Evolutionary conservation across 257 asterid species (phyloP), one percentile per base, ranked within the genome.

Genomic region (Leonotis leonurus): DNA sequence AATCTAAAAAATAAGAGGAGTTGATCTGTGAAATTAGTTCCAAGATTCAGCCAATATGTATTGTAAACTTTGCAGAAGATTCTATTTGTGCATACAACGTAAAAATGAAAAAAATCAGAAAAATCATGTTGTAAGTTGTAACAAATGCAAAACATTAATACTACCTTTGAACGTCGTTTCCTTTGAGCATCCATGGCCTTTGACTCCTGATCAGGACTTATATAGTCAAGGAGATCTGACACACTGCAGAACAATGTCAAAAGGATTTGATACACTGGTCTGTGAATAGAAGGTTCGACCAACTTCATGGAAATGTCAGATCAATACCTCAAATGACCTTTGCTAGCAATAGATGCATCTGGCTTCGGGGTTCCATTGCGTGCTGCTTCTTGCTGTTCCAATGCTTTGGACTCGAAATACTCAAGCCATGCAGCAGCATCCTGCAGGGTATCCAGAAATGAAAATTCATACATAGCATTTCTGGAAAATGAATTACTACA

Each of bases 381-480:
- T 64, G 95, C 94, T 24, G 97, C 97, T 81, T 93, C 99, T 82
- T 89, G 97, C 80, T 93, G 99, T 77, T 93, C 99, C 76, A 87
- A 64, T 29, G 97, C 99, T 74, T 90, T 93, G 41, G 99, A 93
- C 78, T 93, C 97, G 62, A 93, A 93, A 77, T 89, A 93, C 65
- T 93, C 99, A 37, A 87, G 99, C 99, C 99, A 93, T 37, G 99
- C 97, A 73, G 97, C 97, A 76, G 99, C 99, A 84, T 93, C 99
- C 99, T 93, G 81, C 70, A 83, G 44, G 35, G 55, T 35, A 16
- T 48, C 61, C 39, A 22, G 56, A 29, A 32, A 65, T 76, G 29
- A 68, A 51, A 50, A 41, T 41, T 50, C 46, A 35, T 18, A n/a
- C 37, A 10, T 32, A 9, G 13, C 39, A 17, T 50, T 56, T 65